Conservation (phyloP, 192 early-diverging fungal genomes). For the Coemansia javaensis region DNA sequence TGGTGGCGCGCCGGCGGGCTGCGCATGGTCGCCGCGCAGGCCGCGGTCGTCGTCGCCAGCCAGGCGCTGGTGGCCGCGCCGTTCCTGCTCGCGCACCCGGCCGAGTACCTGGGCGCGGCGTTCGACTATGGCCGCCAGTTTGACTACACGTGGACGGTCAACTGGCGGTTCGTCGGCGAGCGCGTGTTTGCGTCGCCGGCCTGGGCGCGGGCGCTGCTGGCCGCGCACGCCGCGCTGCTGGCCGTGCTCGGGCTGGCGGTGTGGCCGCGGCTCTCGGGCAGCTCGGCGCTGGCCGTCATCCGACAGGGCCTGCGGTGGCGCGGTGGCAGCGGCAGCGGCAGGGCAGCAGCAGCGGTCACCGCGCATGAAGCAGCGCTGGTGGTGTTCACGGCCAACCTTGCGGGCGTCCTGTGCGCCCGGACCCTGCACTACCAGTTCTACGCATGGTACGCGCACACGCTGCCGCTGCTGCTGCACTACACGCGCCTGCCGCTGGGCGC, state of each 20-base stretch:
- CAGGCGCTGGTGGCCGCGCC: conserved; percentile 60
- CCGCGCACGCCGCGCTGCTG: conserved; percentile 59
- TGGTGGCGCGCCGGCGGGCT: conserved; percentile 34
- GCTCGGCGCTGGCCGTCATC: conserved; percentile 7
- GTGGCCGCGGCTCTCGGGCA: conserved; percentile 48
- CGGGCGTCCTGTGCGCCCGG: conserved; percentile 83
- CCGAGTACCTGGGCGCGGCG: conserved; percentile 65
- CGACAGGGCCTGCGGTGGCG: conserved; percentile 4
- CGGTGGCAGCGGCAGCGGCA: too few relatives aligned
- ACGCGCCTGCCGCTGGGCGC: conserved; percentile 2
- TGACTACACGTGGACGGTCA: conserved; percentile 90
- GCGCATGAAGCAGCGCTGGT: conserved; percentile 19
- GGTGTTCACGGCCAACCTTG: conserved; percentile 84
- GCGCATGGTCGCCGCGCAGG: conserved; percentile 3
- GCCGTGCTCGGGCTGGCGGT: conserved; percentile 53
- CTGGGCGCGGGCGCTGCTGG: conserved; percentile 60
- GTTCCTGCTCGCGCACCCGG: conserved; percentile 55
- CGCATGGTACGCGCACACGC: conserved; percentile 83
- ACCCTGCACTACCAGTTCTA: conserved; percentile 97
- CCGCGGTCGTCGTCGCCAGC: conserved; percentile 2
- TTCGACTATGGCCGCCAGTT: conserved; percentile 90
- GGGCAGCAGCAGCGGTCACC: not conserved
- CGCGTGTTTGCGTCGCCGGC: conserved; percentile 58
- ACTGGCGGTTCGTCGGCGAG: conserved; percentile 82
- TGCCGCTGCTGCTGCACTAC: conserved; percentile 75